Base-by-base conservation (phyloP, 208 protist genomes). In the Trypanosoma avium region DNA sequence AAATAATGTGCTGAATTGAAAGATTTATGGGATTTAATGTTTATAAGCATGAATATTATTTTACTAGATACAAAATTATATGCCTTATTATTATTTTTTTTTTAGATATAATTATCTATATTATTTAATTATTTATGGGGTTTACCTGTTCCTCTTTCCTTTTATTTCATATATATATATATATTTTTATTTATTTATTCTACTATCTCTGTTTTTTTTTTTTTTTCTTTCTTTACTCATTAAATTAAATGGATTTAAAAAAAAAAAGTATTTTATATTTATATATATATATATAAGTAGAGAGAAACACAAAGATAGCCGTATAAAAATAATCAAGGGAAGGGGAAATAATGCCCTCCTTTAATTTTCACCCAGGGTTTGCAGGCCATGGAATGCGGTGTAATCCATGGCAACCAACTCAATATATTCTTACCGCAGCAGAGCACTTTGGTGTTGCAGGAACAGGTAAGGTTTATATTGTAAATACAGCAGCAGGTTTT, bases 381-480 rank as follows among this genome's bases (percentile, higher is more conserved):
- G 83, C 82, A 6, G 88, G 80, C 24, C 83, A 97, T 61, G 69
- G 65, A 24, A 70, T 97, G 42, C 88, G 88, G 27, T 88, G 72
- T 64, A 94, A 93, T 60, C 91, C 91, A 10, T 94, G 86, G 84
- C 60, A 84, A 42, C 88, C 88, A 6, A 89, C 75, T 1, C 86
- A 93, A 76, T 84, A 84, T 66, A 75, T 93, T 45, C 73, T 94
- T 45, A 67, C 80, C 29, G 73, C 83, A 29, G 77, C 83, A 10
- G 82, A 97, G 70, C 67, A 97, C 75, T 97, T 93, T 64, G 91
- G 91, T 27, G 79, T 97, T 32, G 79, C 81, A 12, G 91, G 91
- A 35, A 82, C 74, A 8, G 91, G 91, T 33, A 97, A 97, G 78
- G 84, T 94, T 10, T 97, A 97, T 62, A 70, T 97, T 46, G 79